phyloP scores from a whole-genome alignment of 306 rosid genomes.

The Glycine tomentella region DNA sequence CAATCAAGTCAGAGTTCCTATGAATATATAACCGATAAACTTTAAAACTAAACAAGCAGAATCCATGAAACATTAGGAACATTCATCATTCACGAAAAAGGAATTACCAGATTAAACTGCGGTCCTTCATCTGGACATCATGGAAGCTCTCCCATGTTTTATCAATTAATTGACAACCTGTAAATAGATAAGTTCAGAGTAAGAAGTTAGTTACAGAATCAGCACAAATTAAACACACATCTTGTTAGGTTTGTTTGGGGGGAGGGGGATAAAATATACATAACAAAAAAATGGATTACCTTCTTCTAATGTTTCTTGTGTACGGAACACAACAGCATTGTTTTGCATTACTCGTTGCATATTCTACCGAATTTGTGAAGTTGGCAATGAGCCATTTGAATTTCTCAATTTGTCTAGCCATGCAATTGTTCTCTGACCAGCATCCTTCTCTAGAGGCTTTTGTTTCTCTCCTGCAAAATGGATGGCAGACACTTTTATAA shows the following conservation, averaged over 20 bases:
- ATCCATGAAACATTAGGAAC: neutral
- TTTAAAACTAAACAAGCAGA: conserved; percentile 14
- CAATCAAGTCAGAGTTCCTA: conserved; percentile 92
- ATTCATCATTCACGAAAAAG: conserved; percentile 4
- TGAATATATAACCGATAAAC: conserved; percentile 17
- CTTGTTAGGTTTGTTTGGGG: too few relatives aligned
- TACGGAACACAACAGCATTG: conserved; percentile 98
- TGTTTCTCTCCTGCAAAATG: too few relatives aligned
- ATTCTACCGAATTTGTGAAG: too few relatives aligned
- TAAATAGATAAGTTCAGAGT: too few relatives aligned
- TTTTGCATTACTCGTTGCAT: too few relatives aligned
- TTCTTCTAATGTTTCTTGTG: conserved; percentile 92
- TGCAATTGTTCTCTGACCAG: too few relatives aligned
- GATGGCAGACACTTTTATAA: too few relatives aligned
- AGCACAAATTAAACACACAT: conserved; percentile 11
- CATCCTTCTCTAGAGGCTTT: too few relatives aligned
- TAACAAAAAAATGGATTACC: conserved; percentile 54
- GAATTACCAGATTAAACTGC: conserved; percentile 77
- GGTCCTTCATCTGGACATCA: conserved; percentile 77
- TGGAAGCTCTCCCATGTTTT: conserved; percentile 76
- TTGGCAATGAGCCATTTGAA: too few relatives aligned
- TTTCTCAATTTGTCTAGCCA: too few relatives aligned
- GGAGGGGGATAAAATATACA: neutral
- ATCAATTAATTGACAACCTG: too few relatives aligned
- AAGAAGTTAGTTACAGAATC: too few relatives aligned